A percentile compares a stretch with the other conserved stretches of the same genome.
Conservation (phyloP, 345 rosid species). For the Eucalyptus pauciflora region DNA sequence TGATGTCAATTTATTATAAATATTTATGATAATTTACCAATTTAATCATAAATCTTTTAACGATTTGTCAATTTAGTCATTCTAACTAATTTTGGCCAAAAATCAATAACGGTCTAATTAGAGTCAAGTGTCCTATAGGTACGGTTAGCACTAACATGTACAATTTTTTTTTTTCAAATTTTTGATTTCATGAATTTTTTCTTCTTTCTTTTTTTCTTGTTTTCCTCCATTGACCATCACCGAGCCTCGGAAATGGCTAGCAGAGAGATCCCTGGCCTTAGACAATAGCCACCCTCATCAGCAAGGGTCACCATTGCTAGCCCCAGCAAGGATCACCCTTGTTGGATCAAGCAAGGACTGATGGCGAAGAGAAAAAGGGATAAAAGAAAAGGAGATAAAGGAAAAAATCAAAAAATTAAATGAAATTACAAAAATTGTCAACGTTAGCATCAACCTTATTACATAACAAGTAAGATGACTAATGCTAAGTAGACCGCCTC, state of each 20-base stretch:
- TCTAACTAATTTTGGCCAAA: neutral
- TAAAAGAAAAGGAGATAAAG: no score
- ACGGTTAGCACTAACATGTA: rapidly evolving
- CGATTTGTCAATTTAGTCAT: no score
- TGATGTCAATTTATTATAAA: neutral
- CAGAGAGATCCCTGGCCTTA: neutral
- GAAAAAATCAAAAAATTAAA: no score
- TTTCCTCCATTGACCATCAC: neutral
- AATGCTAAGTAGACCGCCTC: rapidly evolving
- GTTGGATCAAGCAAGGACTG: rapidly evolving
- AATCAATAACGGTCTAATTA: no score
- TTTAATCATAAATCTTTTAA: no score
- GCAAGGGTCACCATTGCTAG: neutral
- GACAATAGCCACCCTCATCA: no score
- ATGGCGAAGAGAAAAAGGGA: rapidly evolving
- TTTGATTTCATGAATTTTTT: no score
- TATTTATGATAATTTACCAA: no score
- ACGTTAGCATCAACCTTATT: rapidly evolving
- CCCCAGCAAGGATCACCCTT: neutral
- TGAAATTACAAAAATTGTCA: no score
- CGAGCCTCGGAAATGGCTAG: rapidly evolving
- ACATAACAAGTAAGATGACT: neutral
- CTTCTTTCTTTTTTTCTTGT: no score
- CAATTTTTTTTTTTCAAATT: no score
- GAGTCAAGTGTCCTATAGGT: neutral